These are phyloP conservation scores for Skeletonema costatum DNA, from an alignment of 108 stramenopile genomes.

Conservation along the genomic window DNA sequence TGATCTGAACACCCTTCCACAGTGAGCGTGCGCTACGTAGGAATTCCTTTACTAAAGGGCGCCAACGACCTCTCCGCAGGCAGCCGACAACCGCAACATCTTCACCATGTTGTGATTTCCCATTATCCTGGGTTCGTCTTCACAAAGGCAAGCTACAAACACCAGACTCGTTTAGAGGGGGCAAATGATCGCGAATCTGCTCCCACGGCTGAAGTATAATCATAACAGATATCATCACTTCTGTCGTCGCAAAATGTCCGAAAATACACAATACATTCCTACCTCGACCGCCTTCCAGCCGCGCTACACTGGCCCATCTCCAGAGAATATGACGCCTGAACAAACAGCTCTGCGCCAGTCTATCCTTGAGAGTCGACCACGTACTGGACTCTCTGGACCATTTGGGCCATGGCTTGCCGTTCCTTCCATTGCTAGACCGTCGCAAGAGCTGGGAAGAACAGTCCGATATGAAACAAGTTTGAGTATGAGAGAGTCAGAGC, in stretches of 20 bases:
- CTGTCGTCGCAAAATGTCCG: neutral
- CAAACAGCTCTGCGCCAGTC: constrained; percentile 60
- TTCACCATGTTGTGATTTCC: too few species aligned
- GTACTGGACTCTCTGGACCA: constrained; percentile 80
- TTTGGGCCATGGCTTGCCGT: constrained; percentile 87
- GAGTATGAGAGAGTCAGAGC: constrained; percentile 66
- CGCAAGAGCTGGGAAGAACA: constrained; percentile 62
- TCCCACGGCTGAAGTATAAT: neutral
- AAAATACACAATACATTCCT: constrained; percentile 12
- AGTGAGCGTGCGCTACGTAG: too few species aligned
- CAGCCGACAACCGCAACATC: too few species aligned
- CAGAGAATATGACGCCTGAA: constrained; percentile 52
- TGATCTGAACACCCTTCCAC: too few species aligned
- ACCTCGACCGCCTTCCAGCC: constrained; percentile 44
- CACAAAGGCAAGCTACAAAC: too few species aligned
- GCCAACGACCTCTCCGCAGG: too few species aligned
- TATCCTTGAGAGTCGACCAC: constrained; percentile 66
- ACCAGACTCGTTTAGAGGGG: too few species aligned
- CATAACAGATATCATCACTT: neutral
- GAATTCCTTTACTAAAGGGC: too few species aligned
- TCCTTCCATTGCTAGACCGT: constrained; percentile 68
- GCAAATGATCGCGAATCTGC: too few species aligned
- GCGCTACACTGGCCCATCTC: constrained; percentile 69
- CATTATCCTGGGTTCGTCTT: too few species aligned
- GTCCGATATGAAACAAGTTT: constrained; percentile 74